These are phyloP conservation scores for Nitzschia sp. DNA, from an alignment of 108 stramenopile genomes.

Conservation along the genomic window DNA sequence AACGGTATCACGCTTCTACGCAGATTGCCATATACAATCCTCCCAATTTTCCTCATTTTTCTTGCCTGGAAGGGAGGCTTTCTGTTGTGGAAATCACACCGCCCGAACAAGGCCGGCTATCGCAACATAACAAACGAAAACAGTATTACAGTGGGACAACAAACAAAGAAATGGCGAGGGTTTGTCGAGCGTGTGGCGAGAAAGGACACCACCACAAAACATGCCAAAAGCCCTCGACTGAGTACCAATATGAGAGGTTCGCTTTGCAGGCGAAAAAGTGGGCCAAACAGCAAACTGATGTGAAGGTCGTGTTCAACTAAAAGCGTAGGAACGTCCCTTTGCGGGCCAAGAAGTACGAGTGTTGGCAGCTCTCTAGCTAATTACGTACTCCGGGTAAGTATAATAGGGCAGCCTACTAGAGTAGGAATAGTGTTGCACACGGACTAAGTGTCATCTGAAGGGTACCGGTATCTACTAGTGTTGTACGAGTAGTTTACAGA, in stretches of 20 bases:
- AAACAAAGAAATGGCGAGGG: not conserved
- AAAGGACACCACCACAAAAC: conserved; percentile 7
- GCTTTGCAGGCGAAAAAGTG: not conserved
- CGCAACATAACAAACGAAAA: not conserved
- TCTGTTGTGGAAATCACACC: not conserved
- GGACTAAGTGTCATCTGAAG: too few relatives aligned
- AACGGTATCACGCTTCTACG: not conserved
- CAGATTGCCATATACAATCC: not conserved
- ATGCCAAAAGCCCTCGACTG: not conserved
- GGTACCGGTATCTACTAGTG: too few relatives aligned
- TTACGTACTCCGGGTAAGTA: too few relatives aligned
- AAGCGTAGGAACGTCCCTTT: too few relatives aligned
- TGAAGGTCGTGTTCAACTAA: too few relatives aligned
- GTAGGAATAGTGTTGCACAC: too few relatives aligned
- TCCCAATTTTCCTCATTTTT: not conserved
- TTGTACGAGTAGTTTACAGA: too few relatives aligned
- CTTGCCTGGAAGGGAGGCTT: not conserved
- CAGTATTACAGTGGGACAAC: not conserved
- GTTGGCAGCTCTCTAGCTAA: too few relatives aligned
- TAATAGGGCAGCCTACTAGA: too few relatives aligned
- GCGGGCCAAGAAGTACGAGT: too few relatives aligned
- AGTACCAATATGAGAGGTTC: conserved; percentile 1
- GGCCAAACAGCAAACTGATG: not conserved
- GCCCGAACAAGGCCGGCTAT: not conserved
- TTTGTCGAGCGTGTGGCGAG: not conserved